These are phyloP conservation scores for Sporisorium exsertum DNA, from an alignment of 1,284 basidiomycete genomes.

Conservation along the genomic window DNA sequence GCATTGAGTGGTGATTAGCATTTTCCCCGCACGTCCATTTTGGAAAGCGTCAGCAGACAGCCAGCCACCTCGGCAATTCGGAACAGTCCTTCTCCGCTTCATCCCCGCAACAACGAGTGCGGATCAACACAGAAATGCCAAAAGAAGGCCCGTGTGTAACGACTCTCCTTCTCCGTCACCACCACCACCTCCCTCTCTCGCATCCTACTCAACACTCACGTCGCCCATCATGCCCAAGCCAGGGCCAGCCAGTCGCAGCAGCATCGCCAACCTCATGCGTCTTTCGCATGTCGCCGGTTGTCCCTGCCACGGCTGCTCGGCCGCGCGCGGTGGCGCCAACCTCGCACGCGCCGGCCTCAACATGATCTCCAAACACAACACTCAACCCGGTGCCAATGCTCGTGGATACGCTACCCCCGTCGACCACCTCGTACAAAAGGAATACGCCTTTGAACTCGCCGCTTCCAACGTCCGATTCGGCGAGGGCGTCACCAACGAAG, in stretches of 20 bases:
- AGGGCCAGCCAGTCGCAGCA: conserved; percentile 39
- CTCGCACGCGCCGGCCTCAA: conserved; percentile 53
- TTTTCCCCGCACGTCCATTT: conserved; percentile 12
- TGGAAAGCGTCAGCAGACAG: neutral
- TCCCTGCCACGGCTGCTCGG: conserved; percentile 62
- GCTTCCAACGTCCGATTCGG: conserved; percentile 80
- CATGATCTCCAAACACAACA: conserved; percentile 58
- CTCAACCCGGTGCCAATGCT: conserved; percentile 40
- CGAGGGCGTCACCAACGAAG: conserved; percentile 74
- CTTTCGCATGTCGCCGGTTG: conserved; percentile 56
- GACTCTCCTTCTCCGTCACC: neutral
- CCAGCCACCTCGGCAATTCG: conserved; percentile 19
- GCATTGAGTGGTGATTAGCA: neutral
- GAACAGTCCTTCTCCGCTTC: conserved; percentile 7
- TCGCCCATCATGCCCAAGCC: conserved; percentile 46
- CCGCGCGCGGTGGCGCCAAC: conserved; percentile 32
- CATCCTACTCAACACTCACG: neutral
- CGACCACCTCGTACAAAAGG: conserved; percentile 77
- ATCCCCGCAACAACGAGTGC: neutral
- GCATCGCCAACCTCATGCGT: conserved; percentile 61
- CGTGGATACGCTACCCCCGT: conserved; percentile 80
- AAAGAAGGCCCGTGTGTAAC: neutral
- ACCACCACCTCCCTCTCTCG: neutral
- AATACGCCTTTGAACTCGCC: conserved; percentile 97
- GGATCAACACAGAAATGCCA: too few relatives aligned